Evolutionary conservation across 2,329 filamentous ascomycete genomes (phyloP), one percentile per base, ranked within the genome.

Genomic region (Scortechinia acanthostroma): DNA sequence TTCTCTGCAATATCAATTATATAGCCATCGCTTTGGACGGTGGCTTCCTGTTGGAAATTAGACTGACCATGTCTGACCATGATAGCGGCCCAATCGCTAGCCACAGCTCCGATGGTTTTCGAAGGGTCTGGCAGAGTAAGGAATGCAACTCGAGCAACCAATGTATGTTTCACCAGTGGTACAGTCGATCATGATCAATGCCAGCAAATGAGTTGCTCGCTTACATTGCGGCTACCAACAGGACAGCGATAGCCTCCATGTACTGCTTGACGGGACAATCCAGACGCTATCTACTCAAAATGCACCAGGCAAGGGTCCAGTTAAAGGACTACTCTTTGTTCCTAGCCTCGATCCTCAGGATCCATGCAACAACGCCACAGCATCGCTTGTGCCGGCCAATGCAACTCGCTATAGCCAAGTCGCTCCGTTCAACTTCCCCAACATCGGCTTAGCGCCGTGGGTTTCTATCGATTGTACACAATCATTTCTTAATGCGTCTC

Each of bases 381-480:
- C 56, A 5, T 52, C 59, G 4, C 68, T 70, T 46, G 61, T 82
- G 5, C 73, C 76, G 2, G 46, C 56, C 4, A 80, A 80, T 58
- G 74, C 69, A 43, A 82, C 77, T 10, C 68, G 73, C 2, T 57
- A 63, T 28, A 51, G 55, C 15, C 64, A 80, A 52, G 62, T 82
- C 3, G 22, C 47, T 1, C 52, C 58, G 16, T 59, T 60, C 19
- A 60, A 69, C 19, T 74, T 74, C 50, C 59, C 66, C 4, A 57
- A 73, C 21, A 66, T 82, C 42, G 77, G 71, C 6, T 57, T 83
- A 25, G 77, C 75, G 43, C 79, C 79, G 21, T 83, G 79, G 79
- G 62, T 73, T 37, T 71, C 65, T 10, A 54, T 66, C 2, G 54
- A 65, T n/a, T 83, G 79, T 53, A 71, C 74, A 6, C 53, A 66